These are phyloP conservation scores for Colletotrichum melonis DNA, from an alignment of 2,329 filamentous ascomycete species.

Conservation along the genomic window DNA sequence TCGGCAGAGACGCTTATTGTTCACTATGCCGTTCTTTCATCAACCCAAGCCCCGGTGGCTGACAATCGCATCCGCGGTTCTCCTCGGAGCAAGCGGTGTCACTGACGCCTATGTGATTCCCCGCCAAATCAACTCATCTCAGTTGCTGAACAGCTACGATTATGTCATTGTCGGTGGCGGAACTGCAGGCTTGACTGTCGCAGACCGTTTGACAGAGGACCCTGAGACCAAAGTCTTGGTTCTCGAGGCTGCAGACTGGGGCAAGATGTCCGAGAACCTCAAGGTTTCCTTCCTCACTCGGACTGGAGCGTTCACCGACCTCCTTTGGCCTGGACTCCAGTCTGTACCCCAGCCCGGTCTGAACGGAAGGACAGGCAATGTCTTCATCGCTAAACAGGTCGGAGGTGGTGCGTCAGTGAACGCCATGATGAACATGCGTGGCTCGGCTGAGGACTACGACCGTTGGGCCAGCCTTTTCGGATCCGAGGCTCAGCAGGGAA, in stretches of 20 bases:
- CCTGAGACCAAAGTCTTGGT: conserved; percentile 23
- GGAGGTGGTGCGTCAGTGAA: conserved; percentile 35
- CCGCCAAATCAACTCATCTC: conserved; percentile 19
- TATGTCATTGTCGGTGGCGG: conserved; percentile 47
- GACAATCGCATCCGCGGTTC: neutral
- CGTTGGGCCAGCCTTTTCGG: conserved; percentile 50
- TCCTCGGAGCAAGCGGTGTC: conserved; percentile 12
- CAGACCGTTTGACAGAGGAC: conserved; percentile 42
- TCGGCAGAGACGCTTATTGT: neutral
- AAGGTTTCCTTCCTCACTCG: neutral
- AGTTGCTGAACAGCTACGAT: conserved; percentile 39
- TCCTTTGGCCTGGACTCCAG: conserved; percentile 5
- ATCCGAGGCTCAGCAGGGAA: conserved; percentile 44
- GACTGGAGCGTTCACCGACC: neutral
- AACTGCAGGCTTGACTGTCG: conserved; percentile 47
- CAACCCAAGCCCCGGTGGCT: conserved; percentile 25
- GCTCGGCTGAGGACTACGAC: conserved; percentile 35
- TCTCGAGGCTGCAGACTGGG: conserved; percentile 30
- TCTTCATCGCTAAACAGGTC: conserved; percentile 25
- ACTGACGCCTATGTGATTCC: conserved; percentile 18
- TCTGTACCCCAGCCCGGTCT: conserved; percentile 25
- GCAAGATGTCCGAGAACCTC: conserved; percentile 22
- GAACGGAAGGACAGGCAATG: conserved; percentile 15
- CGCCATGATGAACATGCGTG: conserved; percentile 36
- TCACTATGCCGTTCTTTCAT: conserved; percentile 24